Evolutionary conservation across 345 rosid genomes (phyloP), one percentile per base, ranked within the genome.

Genomic region (Sisymbrium altissimum): DNA sequence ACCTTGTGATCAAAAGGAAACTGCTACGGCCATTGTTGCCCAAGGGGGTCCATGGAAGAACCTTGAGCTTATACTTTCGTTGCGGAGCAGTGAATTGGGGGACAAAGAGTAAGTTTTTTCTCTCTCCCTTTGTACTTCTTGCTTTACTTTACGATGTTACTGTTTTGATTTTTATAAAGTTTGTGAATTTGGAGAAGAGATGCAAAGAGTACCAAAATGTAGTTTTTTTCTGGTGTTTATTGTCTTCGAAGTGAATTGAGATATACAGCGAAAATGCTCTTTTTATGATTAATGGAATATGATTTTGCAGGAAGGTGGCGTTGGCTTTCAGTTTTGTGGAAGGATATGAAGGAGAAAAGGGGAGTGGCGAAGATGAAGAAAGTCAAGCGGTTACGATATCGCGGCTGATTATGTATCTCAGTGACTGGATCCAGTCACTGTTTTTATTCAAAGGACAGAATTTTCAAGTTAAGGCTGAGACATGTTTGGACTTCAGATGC

Each of bases 271-370:
- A 45, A 46, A 49, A 21, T 13, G 4, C 12, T 19, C 55, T 45
- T 38, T 3, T 45, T 29, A 38, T 30, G 35, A 58, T 18, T 1
- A 53, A 29, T 10, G 58, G 36, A 29, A 21, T 68, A 2, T 68
- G 68, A 54, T 70, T 54, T 2, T 86, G 84, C 97, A 92, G 97
- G 86, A 95, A 92, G 82, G 80, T 95, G 71, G 96, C 83, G 54
- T 40, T 88, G 32, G 90, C 86, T 68, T 85, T 77, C 50, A 48
- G 54, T 80, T 88, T 73, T 71, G 89, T 89, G 23, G 64, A 77
- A 62, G 19, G 21, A 14, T 11, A 32, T 57, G 36, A 32, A 56
- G 71, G 68, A 55, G 81, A 66, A 71, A 72, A 44, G 21, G 77
- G 50, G 17, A 64, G 48, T 75, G 81, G 54, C 19, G 73, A 48